Conservation (phyloP, 768 basidiomycete genomes). For the Crassisporium funariophilum region DNA sequence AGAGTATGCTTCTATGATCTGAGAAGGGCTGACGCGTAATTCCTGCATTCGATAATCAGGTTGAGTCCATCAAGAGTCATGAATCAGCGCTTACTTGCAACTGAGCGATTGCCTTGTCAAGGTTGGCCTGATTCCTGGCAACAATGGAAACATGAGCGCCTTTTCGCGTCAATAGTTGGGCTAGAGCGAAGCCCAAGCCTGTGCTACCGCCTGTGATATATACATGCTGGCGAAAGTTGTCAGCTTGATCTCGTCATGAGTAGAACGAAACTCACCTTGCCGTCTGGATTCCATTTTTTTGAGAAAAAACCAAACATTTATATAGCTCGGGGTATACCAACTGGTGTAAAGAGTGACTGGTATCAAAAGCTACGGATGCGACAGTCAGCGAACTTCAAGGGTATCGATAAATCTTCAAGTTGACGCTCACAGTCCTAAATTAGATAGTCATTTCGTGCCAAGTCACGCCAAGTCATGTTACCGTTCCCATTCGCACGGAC, state of each 20-base stretch:
- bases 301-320: constrained; percentile 9
- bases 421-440: too few relatives aligned
- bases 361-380: too few relatives aligned
- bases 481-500: too few relatives aligned
- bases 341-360: too few relatives aligned
- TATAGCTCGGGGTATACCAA: too few relatives aligned
- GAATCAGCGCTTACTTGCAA: constrained; percentile 66
- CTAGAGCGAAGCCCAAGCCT: constrained; percentile 78
- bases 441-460: too few relatives aligned
- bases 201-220: constrained; percentile 85
- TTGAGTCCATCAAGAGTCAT: too few relatives aligned
- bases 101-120: constrained; percentile 39
- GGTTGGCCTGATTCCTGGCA: constrained; percentile 67
- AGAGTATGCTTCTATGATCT: constrained; percentile 67
- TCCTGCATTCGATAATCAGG: constrained; percentile 39
- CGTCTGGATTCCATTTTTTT: constrained; percentile 18
- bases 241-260: background rate
- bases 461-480: too few relatives aligned
- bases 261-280: constrained; percentile 7
- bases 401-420: too few relatives aligned
- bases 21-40: constrained; percentile 52
- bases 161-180: constrained; percentile 59
- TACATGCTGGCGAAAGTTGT: constrained; percentile 68
- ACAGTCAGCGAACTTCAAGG: too few relatives aligned
- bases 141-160: constrained; percentile 89